A percentile compares a stretch with the other conserved stretches of the same genome.
These are phyloP conservation scores for Shiraia bambusicola DNA, from an alignment of 2,329 filamentous ascomycete species.

Conservation along the genomic window DNA sequence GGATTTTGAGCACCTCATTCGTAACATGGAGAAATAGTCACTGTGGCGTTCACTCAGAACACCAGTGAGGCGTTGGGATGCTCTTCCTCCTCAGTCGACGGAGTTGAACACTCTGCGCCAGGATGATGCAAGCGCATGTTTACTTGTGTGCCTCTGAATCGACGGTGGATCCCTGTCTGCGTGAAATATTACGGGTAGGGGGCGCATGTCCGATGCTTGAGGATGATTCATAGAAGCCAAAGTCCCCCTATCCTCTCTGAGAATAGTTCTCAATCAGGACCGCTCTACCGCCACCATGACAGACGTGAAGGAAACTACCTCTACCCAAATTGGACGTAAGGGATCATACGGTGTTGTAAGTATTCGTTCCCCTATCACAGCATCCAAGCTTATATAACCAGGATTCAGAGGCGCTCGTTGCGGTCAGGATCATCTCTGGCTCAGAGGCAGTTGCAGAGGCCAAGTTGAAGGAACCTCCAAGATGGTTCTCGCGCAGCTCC, in stretches of 20 bases:
- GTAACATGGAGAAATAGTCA: too few species aligned
- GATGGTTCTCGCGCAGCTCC: constrained; percentile 14
- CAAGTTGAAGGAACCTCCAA: constrained; percentile 54
- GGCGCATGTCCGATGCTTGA: neutral
- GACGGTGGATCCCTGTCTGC: too few species aligned
- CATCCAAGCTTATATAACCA: neutral
- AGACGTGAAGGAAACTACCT: neutral
- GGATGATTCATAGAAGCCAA: neutral
- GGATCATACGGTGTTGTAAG: neutral
- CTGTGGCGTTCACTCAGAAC: too few species aligned
- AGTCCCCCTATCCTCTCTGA: neutral
- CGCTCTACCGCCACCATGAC: neutral
- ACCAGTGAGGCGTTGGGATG: too few species aligned
- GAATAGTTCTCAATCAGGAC: neutral
- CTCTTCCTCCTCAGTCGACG: too few species aligned
- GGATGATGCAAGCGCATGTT: too few species aligned
- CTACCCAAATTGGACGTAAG: neutral
- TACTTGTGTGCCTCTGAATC: too few species aligned
- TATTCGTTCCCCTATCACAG: neutral
- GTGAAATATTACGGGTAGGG: too few species aligned
- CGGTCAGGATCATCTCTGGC: constrained; percentile 53
- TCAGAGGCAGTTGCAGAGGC: constrained; percentile 59
- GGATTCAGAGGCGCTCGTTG: constrained; percentile 22
- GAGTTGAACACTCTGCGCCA: too few species aligned
- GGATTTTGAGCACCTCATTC: too few species aligned